These are phyloP conservation scores for Daldinia caldariorum DNA, from an alignment of 495 filamentous ascomycete genomes.

Conservation along the genomic window DNA sequence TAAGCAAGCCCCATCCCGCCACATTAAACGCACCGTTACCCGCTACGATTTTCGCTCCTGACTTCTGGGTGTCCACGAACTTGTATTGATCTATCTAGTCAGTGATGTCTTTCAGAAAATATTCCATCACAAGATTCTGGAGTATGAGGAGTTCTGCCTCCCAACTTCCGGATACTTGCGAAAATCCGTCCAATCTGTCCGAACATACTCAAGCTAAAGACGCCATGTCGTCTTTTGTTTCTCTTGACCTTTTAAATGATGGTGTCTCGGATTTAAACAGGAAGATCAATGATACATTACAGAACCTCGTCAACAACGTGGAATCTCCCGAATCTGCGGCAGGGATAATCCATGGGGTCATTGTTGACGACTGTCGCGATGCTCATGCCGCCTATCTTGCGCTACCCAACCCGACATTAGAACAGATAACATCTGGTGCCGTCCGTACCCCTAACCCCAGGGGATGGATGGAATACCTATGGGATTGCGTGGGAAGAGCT, in stretches of 20 bases:
- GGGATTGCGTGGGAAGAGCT: constrained; percentile 1
- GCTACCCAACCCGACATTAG: background rate
- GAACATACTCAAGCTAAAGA: background rate
- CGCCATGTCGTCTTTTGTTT: constrained; percentile 1
- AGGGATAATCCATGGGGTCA: background rate
- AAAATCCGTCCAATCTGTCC: background rate
- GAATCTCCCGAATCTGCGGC: background rate
- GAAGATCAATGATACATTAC: background rate
- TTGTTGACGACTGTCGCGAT: background rate
- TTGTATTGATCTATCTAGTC: background rate
- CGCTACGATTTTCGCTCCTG: background rate
- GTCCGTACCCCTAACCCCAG: background rate
- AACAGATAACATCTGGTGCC: background rate
- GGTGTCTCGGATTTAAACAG: background rate
- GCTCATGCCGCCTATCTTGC: background rate
- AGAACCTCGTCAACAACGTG: background rate
- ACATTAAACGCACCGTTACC: background rate
- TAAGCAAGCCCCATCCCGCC: background rate
- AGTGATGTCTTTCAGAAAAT: background rate
- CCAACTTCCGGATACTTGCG: background rate
- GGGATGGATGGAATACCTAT: background rate
- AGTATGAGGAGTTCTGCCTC: background rate
- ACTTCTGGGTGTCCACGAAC: background rate
- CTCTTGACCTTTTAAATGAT: background rate
- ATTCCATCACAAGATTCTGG: background rate